These are phyloP conservation scores for Psilocybe sp. DNA, from an alignment of 768 basidiomycete species.

Conservation along the genomic window DNA sequence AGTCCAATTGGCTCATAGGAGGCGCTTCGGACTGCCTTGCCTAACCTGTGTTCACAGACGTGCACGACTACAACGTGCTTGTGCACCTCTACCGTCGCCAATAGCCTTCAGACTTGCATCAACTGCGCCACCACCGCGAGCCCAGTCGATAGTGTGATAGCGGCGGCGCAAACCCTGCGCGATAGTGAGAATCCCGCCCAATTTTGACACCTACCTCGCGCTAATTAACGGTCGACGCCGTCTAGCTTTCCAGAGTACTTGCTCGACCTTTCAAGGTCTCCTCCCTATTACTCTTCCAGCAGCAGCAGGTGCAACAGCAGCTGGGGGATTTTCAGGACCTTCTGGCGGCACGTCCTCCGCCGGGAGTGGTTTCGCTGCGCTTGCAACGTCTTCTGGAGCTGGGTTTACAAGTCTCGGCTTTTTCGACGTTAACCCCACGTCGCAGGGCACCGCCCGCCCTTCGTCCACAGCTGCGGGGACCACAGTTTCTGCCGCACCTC, in stretches of 20 bases:
- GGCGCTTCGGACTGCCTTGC: background rate
- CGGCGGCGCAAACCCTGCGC: slow-evolving; percentile 20
- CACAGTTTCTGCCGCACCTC: too few species aligned
- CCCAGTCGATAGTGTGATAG: slow-evolving; percentile 10
- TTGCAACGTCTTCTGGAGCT: too few species aligned
- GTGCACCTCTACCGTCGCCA: slow-evolving; percentile 10
- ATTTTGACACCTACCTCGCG: background rate
- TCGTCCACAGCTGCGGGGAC: too few species aligned
- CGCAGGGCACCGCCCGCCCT: too few species aligned
- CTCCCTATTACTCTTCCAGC: too few species aligned
- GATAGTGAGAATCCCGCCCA: slow-evolving; percentile 17
- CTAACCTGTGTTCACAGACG: background rate
- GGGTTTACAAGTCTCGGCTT: too few species aligned
- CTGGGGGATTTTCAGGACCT: too few species aligned
- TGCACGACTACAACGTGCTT: slow-evolving; percentile 3
- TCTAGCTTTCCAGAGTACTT: background rate
- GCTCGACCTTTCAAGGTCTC: background rate
- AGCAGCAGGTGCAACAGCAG: too few species aligned
- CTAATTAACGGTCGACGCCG: background rate
- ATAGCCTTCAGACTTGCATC: slow-evolving; percentile 25
- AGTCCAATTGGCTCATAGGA: background rate
- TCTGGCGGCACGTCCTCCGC: too few species aligned
- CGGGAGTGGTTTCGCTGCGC: too few species aligned
- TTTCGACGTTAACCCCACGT: too few species aligned
- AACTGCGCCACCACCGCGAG: slow-evolving; percentile 22